These are phyloP conservation scores for Rhypophila decipiens DNA, from an alignment of 495 filamentous ascomycete species.

Conservation along the genomic window DNA sequence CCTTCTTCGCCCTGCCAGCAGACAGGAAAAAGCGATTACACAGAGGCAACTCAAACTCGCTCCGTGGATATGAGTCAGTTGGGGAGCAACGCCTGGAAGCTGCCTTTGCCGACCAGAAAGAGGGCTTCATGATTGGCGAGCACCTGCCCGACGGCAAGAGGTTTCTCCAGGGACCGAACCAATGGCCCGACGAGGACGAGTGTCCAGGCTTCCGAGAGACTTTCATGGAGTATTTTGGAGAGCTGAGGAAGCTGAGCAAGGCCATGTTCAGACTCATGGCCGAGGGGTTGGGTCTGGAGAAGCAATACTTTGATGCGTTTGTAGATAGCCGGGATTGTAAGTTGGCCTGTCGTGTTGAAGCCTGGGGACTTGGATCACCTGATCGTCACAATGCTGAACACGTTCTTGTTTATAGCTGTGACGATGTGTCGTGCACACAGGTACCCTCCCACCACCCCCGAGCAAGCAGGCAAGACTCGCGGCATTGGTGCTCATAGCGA, in stretches of 20 bases:
- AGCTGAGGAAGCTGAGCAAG: conserved; percentile 27
- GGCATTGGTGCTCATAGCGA: conserved; percentile 47
- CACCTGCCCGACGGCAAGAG: conserved; percentile 14
- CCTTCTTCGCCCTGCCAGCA: conserved; percentile 16
- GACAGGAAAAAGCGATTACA: conserved; percentile 11
- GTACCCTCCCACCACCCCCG: conserved; percentile 16
- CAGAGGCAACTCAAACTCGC: conserved; percentile 11
- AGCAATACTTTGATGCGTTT: conserved; percentile 38
- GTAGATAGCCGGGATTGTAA: conserved; percentile 22
- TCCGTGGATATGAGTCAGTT: conserved; percentile 20
- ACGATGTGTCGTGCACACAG: conserved; percentile 28
- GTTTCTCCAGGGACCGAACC: conserved; percentile 41
- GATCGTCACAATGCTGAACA: background rate
- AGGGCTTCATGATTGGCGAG: conserved; percentile 25
- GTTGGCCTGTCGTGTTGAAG: background rate
- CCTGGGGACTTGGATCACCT: background rate
- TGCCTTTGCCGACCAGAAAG: conserved; percentile 17
- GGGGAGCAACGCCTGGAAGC: conserved; percentile 20
- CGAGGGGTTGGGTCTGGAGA: conserved; percentile 31
- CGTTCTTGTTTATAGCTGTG: conserved; percentile 9
- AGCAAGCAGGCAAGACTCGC: conserved; percentile 22
- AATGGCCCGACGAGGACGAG: conserved; percentile 35
- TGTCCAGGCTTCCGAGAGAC: conserved; percentile 24
- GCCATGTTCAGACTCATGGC: conserved; percentile 36
- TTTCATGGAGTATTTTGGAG: conserved; percentile 27